A percentile compares a stretch with the other conserved stretches of the same genome.
These are phyloP conservation scores for Ascosphaera aggregata DNA, from an alignment of 2,329 filamentous ascomycete species.

Conservation along the genomic window DNA sequence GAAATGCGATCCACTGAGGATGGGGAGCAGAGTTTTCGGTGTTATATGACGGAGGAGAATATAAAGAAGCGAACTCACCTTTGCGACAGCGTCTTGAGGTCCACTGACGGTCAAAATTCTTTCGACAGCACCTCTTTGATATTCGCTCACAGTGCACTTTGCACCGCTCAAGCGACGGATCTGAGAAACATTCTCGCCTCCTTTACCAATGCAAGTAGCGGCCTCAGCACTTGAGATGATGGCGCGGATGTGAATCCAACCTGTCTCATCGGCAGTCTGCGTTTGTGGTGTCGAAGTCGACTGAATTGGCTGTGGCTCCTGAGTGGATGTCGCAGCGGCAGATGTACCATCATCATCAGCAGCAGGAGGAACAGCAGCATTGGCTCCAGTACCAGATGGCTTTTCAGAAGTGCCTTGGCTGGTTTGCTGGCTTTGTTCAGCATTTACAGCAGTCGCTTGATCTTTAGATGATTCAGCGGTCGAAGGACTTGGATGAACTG, in stretches of 20 bases:
- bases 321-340: slow-evolving; percentile 7
- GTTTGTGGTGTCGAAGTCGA: slow-evolving; percentile 32
- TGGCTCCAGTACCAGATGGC: slow-evolving; percentile 33
- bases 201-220: slow-evolving; percentile 94
- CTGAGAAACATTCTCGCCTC: slow-evolving; percentile 93
- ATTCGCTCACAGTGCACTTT: slow-evolving; percentile 98
- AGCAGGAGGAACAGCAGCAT: slow-evolving; percentile 24
- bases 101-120: slow-evolving; percentile 95
- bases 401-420: not conserved
- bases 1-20: not conserved
- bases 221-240: slow-evolving; percentile 96
- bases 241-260: slow-evolving; percentile 90
- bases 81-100: slow-evolving; percentile 85
- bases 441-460: slow-evolving; percentile 15
- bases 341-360: not conserved
- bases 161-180: slow-evolving; percentile 87
- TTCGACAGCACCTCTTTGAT: slow-evolving; percentile 89
- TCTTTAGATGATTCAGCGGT: slow-evolving; percentile 21
- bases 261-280: slow-evolving; percentile 49
- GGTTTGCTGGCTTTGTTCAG: slow-evolving; percentile 5
- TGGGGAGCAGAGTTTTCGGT: slow-evolving; percentile 4
- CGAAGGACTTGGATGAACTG: slow-evolving; percentile 7
- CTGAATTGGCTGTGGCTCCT: slow-evolving; percentile 35
- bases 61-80: slow-evolving; percentile 33
- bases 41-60: slow-evolving; percentile 1